Percentiles rank a stretch among this genome's conserved stretches.
These are phyloP conservation scores for Primulina tabacum DNA, from an alignment of 257 asterid genomes.

Conservation along the genomic window DNA sequence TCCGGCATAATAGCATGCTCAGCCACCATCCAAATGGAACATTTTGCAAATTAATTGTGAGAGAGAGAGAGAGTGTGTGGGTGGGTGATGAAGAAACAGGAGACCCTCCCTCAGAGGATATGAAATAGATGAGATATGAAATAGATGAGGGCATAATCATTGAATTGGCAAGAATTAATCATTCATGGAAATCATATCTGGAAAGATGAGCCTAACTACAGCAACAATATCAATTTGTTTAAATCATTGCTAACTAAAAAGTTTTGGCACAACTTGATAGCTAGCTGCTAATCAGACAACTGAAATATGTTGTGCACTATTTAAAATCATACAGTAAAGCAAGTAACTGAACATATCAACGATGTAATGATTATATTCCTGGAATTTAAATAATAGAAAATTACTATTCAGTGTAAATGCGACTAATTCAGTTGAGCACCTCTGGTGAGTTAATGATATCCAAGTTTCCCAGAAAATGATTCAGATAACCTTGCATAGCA, in stretches of 20 bases:
- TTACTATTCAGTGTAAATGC: slow-evolving; percentile 9
- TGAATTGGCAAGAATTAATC: not conserved
- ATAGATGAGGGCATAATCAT: not conserved
- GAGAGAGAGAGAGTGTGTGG: not conserved
- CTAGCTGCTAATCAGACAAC: not conserved
- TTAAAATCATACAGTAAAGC: not conserved
- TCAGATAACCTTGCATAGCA: slow-evolving; percentile 95
- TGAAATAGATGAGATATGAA: slow-evolving; percentile 1
- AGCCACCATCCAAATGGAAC: too few relatives aligned
- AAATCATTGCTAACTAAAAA: not conserved
- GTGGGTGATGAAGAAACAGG: not conserved
- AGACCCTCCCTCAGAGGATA: not conserved
- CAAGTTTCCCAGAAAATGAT: slow-evolving; percentile 84
- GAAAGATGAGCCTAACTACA: not conserved
- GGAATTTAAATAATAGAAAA: slow-evolving; percentile 14
- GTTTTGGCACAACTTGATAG: not conserved
- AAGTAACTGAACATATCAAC: not conserved
- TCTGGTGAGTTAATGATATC: slow-evolving; percentile 76
- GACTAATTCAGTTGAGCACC: slow-evolving; percentile 46
- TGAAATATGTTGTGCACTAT: not conserved
- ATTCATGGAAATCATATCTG: not conserved
- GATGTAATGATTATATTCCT: not conserved
- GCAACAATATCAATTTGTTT: not conserved
- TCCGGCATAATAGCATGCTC: not conserved
- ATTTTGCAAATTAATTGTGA: too few relatives aligned